Percentiles rank a stretch among this genome's conserved stretches.
Conservation (phyloP, 2,329 filamentous ascomycete genomes). For the Fusarium sp. region DNA sequence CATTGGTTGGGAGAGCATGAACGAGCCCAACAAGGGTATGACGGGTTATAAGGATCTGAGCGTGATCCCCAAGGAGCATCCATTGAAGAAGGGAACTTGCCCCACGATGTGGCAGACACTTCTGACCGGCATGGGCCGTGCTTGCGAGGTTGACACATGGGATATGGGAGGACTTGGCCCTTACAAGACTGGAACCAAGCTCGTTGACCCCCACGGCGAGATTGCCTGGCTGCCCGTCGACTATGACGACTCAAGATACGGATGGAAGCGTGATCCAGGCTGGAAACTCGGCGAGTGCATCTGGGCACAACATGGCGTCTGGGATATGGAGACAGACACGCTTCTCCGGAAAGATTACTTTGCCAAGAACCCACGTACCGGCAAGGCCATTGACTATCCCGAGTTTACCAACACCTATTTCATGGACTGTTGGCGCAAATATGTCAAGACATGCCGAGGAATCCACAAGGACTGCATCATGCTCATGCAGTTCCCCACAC, state of each 20-base stretch:
- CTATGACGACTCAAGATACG: conserved; percentile 89
- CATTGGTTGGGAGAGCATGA: conserved; percentile 96
- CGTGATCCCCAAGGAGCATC: conserved; percentile 85
- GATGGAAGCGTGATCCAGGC: conserved; percentile 86
- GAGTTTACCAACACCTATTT: conserved; percentile 93
- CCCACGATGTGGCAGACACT: conserved; percentile 96
- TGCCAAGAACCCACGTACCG: conserved; percentile 79
- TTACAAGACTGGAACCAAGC: conserved; percentile 83
- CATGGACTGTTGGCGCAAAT: conserved; percentile 84
- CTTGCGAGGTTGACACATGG: conserved; percentile 91
- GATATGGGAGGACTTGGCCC: conserved; percentile 94
- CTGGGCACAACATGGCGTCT: conserved; percentile 97
- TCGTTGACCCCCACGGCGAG: conserved; percentile 90
- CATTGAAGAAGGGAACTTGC: conserved; percentile 90
- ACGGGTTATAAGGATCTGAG: conserved; percentile 86
- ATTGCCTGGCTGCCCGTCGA: conserved; percentile 85
- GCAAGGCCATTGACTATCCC: conserved; percentile 80
- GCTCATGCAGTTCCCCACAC: conserved; percentile 90
- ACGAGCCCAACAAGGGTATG: conserved; percentile 92
- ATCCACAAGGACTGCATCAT: conserved; percentile 86
- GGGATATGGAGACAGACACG: conserved; percentile 84
- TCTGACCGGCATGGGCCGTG: conserved; percentile 88
- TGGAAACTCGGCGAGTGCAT: conserved; percentile 97
- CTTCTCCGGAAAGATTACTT: conserved; percentile 91
- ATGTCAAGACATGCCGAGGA: conserved; percentile 78